A percentile compares a stretch with the other conserved stretches of the same genome.
Conservation (phyloP, 2,329 filamentous ascomycete genomes). For the Hymenoscyphus scutula region DNA sequence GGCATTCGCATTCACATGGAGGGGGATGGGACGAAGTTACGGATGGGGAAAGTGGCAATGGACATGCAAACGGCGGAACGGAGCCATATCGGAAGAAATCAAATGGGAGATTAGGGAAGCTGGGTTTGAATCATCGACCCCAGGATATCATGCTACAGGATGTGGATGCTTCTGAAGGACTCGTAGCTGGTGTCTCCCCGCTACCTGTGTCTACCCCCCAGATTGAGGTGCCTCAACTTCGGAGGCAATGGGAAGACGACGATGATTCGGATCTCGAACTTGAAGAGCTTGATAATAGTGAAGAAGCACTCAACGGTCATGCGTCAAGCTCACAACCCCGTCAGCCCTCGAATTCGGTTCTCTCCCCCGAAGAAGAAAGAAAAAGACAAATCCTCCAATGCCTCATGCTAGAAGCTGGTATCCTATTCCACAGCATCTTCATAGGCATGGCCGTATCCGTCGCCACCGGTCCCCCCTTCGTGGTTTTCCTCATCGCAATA, state of each 20-base stretch:
- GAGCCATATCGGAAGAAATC: conserved; percentile 19
- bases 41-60: conserved; percentile 41
- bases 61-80: conserved; percentile 31
- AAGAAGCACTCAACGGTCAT: conserved; percentile 32
- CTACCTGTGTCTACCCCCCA: conserved; percentile 53
- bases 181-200: conserved; percentile 59
- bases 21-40: conserved; percentile 31
- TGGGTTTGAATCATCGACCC: conserved; percentile 42
- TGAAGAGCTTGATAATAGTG: conserved; percentile 55
- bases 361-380: conserved; percentile 50
- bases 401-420: conserved; percentile 76
- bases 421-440: conserved; percentile 81
- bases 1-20: conserved; percentile 57
- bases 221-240: conserved; percentile 30
- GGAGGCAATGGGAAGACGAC: conserved; percentile 34
- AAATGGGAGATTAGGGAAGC: conserved; percentile 31
- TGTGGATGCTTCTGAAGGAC: conserved; percentile 50
- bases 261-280: conserved; percentile 59
- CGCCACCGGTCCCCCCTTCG: conserved; percentile 73
- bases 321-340: conserved; percentile 28
- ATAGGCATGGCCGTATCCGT: conserved; percentile 86
- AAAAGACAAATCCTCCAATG: conserved; percentile 73
- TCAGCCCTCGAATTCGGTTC: conserved; percentile 32
- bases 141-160: conserved; percentile 51
- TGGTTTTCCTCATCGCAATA: conserved; percentile 77